phyloP scores from a whole-genome alignment of 2,329 filamentous ascomycete genomes.

The Fusarium sublunatum region DNA sequence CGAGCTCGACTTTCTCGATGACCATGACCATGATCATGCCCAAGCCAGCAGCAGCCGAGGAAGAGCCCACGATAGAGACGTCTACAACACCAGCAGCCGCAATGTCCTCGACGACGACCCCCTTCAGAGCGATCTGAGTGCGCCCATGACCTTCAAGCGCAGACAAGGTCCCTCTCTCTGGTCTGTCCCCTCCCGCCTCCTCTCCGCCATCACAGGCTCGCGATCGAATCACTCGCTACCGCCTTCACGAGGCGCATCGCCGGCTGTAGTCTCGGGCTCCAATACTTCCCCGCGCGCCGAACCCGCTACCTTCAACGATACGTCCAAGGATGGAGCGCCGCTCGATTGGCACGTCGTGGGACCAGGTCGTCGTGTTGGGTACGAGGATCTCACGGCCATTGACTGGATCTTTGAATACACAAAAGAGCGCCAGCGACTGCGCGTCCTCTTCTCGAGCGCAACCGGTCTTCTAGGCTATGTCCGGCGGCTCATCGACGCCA shows the following conservation, averaged over 20 bases:
- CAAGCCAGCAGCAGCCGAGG: slow-evolving; percentile 32
- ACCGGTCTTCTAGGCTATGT: slow-evolving; percentile 78
- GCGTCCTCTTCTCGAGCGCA: slow-evolving; percentile 76
- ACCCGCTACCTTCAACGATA: slow-evolving; percentile 28
- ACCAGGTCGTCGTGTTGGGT: slow-evolving; percentile 88
- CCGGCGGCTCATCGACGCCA: slow-evolving; percentile 80
- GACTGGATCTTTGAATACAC: slow-evolving; percentile 99
- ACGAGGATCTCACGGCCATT: slow-evolving; percentile 96
- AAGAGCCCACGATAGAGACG: slow-evolving; percentile 18
- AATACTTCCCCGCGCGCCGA: slow-evolving; percentile 27
- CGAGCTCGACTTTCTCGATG: slow-evolving; percentile 59
- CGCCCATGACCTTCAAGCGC: slow-evolving; percentile 77
- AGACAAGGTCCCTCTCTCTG: slow-evolving; percentile 66
- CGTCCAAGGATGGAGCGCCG: slow-evolving; percentile 60
- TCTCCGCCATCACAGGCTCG: slow-evolving; percentile 58
- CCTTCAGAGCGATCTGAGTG: slow-evolving; percentile 60
- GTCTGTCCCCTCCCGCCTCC: slow-evolving; percentile 59
- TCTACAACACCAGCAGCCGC: slow-evolving; percentile 28
- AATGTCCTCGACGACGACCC: slow-evolving; percentile 67
- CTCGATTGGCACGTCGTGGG: slow-evolving; percentile 92
- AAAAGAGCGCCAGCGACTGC: slow-evolving; percentile 89
- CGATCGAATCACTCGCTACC: slow-evolving; percentile 22
- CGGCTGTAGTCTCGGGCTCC: slow-evolving; percentile 29
- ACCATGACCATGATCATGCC: slow-evolving; percentile 51
- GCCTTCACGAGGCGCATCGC: slow-evolving; percentile 35